Evolutionary conservation across 2,329 filamentous ascomycete genomes (phyloP).

Genomic region (Beauveria sp.): DNA sequence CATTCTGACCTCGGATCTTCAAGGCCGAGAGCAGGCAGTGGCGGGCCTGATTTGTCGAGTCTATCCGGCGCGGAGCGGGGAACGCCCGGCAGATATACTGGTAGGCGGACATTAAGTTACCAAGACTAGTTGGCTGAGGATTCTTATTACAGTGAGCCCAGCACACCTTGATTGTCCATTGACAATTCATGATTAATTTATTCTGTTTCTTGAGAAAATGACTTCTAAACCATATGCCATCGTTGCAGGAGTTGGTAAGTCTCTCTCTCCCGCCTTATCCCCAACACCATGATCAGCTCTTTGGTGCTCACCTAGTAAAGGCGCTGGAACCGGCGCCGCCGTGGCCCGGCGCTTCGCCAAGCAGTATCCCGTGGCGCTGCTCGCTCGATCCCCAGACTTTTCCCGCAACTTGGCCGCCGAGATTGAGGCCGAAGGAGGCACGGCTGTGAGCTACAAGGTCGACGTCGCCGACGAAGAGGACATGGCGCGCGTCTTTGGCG

Average conservation of each 20-base stretch:
- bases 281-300: too few species aligned
- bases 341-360: conserved; percentile 9
- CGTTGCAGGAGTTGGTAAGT: conserved; percentile 10
- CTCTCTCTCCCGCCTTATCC: neutral
- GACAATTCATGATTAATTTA: neutral
- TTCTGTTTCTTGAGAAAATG: neutral
- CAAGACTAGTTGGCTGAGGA: too few species aligned
- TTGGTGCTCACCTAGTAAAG: neutral
- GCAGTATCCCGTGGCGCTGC: conserved; percentile 8
- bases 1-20: neutral
- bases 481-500: neutral
- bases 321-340: conserved; percentile 7
- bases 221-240: neutral
- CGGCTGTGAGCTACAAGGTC: conserved; percentile 5
- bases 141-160: neutral
- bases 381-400: conserved; percentile 1
- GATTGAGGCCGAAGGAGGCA: conserved; percentile 9
- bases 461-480: neutral
- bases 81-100: too few species aligned
- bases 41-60: neutral
- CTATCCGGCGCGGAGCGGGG: neutral
- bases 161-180: neutral
- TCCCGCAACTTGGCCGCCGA: neutral
- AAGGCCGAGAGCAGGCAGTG: neutral
- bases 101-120: too few species aligned